phyloP scores from a whole-genome alignment of 345 rosid species.

The Eucalyptus leucophloia region DNA sequence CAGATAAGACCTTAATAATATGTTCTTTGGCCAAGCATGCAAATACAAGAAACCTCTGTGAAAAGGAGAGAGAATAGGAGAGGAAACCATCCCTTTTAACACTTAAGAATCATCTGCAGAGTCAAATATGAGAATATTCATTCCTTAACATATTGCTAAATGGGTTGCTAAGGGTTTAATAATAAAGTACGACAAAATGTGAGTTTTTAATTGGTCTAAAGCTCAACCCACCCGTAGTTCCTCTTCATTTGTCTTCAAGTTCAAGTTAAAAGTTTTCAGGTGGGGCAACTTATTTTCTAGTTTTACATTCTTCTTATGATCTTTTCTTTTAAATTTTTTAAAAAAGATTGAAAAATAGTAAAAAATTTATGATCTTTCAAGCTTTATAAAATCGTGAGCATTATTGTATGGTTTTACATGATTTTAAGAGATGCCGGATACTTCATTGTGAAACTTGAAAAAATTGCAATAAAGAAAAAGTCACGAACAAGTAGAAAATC shows the following conservation, averaged over 20 bases:
- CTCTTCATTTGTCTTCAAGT: no score
- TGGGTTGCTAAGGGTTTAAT: neutral
- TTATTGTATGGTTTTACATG: fast-evolving
- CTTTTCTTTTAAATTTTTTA: neutral
- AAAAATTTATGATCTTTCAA: neutral
- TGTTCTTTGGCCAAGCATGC: no score
- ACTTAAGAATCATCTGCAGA: no score
- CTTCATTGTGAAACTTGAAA: neutral
- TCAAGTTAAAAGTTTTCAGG: no score
- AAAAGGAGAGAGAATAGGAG: no score
- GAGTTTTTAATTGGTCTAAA: neutral
- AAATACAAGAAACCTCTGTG: no score
- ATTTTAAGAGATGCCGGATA: neutral
- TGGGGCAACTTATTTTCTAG: neutral
- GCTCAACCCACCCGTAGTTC: no score
- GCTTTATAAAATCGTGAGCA: no score
- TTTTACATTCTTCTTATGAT: neutral
- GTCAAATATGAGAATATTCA: no score
- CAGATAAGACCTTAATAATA: no score
- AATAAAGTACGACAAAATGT: neutral
- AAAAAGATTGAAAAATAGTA: neutral
- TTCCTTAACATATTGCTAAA: neutral
- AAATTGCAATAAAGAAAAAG: neutral
- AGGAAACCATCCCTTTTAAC: no score
- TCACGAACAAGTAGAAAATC: neutral